Conservation (phyloP, 116 monocot genomes). For the Trichopus zeylanicus region DNA sequence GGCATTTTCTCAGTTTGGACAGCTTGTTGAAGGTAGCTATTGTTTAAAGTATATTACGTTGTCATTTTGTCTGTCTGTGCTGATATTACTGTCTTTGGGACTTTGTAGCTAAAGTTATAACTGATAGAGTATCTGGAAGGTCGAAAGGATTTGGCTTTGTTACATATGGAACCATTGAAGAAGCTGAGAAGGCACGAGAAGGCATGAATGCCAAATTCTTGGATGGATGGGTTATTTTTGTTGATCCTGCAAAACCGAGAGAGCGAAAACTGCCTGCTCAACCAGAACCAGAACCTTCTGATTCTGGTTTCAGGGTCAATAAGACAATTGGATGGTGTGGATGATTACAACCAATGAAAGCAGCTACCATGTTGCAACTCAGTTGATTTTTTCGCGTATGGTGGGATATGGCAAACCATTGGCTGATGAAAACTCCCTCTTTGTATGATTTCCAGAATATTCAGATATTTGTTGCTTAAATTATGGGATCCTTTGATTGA, state of each 20-base stretch:
- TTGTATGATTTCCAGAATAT: too few species aligned
- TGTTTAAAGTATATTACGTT: not conserved
- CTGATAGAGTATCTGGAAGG: constrained; percentile 70
- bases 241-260: constrained; percentile 84
- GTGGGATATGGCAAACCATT: too few species aligned
- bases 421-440: too few species aligned
- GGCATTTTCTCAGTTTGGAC: constrained; percentile 67
- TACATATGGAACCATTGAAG: constrained; percentile 54
- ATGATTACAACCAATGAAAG: too few species aligned
- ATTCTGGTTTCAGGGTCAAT: constrained; percentile 50
- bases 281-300: constrained; percentile 18
- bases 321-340: constrained; percentile 94
- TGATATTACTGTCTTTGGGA: not conserved
- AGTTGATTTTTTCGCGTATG: too few species aligned
- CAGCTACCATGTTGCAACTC: too few species aligned
- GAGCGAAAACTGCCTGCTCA: constrained; percentile 30
- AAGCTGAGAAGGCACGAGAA: constrained; percentile 73
- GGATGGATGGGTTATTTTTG: constrained; percentile 98
- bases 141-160: constrained; percentile 93
- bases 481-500: too few species aligned
- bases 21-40: constrained; percentile 62
- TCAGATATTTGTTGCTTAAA: too few species aligned
- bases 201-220: constrained; percentile 87
- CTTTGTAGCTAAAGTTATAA: constrained; percentile 73
- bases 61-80: not conserved